Evolutionary conservation across 108 stramenopile species (phyloP).

Genomic region (Skeletonema potamos): DNA sequence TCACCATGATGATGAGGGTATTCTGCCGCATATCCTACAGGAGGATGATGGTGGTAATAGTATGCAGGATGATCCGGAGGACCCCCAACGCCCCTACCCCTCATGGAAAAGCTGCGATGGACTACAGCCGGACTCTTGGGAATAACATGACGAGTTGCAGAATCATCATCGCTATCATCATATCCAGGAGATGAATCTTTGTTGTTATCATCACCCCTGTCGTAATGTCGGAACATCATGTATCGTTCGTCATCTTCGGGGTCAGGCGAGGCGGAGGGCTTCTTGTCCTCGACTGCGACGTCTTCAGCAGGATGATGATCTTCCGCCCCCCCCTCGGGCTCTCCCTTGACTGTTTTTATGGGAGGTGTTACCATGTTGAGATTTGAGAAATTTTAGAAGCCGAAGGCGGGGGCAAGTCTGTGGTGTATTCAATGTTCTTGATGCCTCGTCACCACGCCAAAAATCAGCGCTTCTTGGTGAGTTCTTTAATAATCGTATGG

Average conservation of each 20-base stretch:
- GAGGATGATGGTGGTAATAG: not conserved
- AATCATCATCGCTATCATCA: not conserved
- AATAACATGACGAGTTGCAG: not conserved
- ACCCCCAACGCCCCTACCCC: not conserved
- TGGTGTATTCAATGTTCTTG: not conserved
- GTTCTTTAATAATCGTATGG: not conserved
- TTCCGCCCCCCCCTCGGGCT: not conserved
- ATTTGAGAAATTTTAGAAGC: not conserved
- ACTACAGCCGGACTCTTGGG: conserved; percentile 2
- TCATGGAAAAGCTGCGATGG: not conserved
- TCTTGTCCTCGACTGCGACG: not conserved
- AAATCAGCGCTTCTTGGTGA: not conserved
- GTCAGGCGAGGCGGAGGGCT: not conserved
- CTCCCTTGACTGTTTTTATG: not conserved
- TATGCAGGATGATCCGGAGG: not conserved
- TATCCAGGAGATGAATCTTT: not conserved
- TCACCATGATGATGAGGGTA: not conserved
- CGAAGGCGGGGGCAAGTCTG: not conserved
- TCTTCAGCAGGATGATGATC: not conserved
- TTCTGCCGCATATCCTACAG: not conserved
- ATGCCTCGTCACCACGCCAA: too few relatives aligned
- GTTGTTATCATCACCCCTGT: not conserved
- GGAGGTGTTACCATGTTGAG: not conserved
- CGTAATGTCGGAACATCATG: conserved; percentile 4
- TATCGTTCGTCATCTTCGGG: not conserved